Evolutionary conservation across 371 early-diverging fungal genomes (phyloP), one percentile per base, ranked within the genome.

Genomic region (Apophysomyces variabilis): DNA sequence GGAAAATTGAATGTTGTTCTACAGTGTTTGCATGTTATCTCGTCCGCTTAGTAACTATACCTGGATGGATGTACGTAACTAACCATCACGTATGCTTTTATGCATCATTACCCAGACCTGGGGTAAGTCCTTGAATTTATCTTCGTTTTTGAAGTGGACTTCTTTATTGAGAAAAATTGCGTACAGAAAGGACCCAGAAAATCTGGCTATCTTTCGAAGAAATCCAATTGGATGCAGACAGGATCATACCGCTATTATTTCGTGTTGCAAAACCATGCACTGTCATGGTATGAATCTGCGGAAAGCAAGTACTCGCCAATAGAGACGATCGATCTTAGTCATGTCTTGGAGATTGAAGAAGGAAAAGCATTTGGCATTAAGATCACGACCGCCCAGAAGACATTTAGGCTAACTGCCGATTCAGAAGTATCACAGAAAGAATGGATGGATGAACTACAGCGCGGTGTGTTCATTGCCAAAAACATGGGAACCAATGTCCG

Each of bases 11-110:
- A 26, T 35, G 36, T 26, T 26, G 32, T 26, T 26, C 32, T 43
- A 58, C 72, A 90, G 93, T 90, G 64, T 91, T 83, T 75, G 76
- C 90, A 13, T 93, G 92, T 66, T 90, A 86, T 77, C 70, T 92
- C 8, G 77, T 90, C n/a, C 71, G 86, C 4, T 75, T 87, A 13
- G 88, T 92, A 1, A 76, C 90, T 43, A 68, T 91, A 37, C 87
- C 87, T n/a, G 93, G 93, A 7, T 82, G 84, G 70, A 70, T 93
- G 77, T 93, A 87, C 65, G 60, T 93, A 21, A 90, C 90, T 1
- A 72, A 84, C 12, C 67, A 74, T 8, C 83, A 84, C 61, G 65
- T 92, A 11, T 89, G 90, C 47, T 93, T 92, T 68, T 88, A 89
- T 68, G 89, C 91, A 46, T 71, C 83, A 7, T 74, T 93, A n/a